A percentile compares a stretch with the other conserved stretches of the same genome.
Conservation (phyloP, 1,139 yeast genomes). For the Zygosaccharomyces pseudobailii region DNA sequence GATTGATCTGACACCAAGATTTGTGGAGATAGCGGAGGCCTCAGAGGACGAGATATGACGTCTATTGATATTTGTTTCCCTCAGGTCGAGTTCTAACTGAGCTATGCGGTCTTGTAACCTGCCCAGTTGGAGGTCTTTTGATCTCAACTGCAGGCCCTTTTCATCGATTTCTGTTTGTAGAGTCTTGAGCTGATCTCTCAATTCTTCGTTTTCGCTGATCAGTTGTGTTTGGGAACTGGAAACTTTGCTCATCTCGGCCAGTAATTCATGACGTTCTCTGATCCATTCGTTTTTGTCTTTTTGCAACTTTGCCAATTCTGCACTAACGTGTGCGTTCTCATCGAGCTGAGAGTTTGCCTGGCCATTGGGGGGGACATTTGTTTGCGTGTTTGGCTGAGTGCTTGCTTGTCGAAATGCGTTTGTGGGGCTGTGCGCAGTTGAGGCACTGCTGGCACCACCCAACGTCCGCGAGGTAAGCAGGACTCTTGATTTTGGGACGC, state of each 20-base stretch:
- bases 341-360: constrained; percentile 5
- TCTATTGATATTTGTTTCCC: constrained; percentile 4
- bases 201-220: constrained; percentile 41
- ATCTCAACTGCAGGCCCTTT: constrained; percentile 20
- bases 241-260: constrained; percentile 17
- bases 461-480: constrained; percentile 20
- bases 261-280: constrained; percentile 41
- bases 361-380: constrained; percentile 1
- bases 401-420: constrained; percentile 13
- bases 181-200: constrained; percentile 41
- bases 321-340: constrained; percentile 14
- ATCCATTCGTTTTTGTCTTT: constrained; percentile 51
- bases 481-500: constrained; percentile 16
- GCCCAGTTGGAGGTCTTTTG: constrained; percentile 22
- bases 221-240: constrained; percentile 37
- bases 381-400: constrained; percentile 7
- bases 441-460: constrained; percentile 23
- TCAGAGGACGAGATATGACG: constrained; percentile 8
- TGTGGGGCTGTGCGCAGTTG: constrained; percentile 13
- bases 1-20: constrained; percentile 15
- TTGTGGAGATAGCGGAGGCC: constrained; percentile 15
- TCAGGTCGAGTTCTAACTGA: constrained; percentile 17
- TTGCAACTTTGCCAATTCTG: constrained; percentile 50
- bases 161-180: constrained; percentile 21
- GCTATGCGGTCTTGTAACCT: constrained; percentile 22